Evolutionary conservation across 768 basidiomycete species (phyloP).

Genomic region (Pisolithus sp.): DNA sequence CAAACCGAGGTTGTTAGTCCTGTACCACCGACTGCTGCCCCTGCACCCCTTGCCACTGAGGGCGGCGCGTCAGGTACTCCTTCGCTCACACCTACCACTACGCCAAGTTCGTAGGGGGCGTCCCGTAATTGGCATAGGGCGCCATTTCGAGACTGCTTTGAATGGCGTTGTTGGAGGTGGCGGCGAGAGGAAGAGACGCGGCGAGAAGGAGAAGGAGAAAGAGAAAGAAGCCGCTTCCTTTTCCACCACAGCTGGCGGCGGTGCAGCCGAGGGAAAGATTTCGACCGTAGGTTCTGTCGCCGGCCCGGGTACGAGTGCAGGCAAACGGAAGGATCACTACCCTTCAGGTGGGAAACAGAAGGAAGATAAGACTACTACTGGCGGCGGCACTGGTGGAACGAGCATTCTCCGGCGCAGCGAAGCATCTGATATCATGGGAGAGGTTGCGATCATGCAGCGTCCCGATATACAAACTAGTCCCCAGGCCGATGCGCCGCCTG

Average conservation of each 20-base stretch:
- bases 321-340: background rate
- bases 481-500: background rate
- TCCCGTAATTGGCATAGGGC: slow-evolving; percentile 55
- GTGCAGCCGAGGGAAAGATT: background rate
- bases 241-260: background rate
- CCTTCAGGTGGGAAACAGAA: slow-evolving; percentile 10
- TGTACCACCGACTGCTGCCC: slow-evolving; percentile 1
- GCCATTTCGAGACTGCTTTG: slow-evolving; percentile 70
- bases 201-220: slow-evolving; percentile 19
- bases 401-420: slow-evolving; percentile 24
- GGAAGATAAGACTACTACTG: slow-evolving; percentile 3
- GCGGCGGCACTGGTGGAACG: slow-evolving; percentile 3
- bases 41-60: background rate
- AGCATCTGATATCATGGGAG: slow-evolving; percentile 2
- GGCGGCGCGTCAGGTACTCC: background rate
- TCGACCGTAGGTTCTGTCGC: background rate
- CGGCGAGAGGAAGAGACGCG: slow-evolving; percentile 28
- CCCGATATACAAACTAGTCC: slow-evolving; percentile 3
- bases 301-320: background rate
- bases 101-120: slow-evolving; percentile 37
- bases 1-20: background rate
- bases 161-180: slow-evolving; percentile 42
- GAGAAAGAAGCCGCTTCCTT: slow-evolving; percentile 13
- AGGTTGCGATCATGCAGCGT: slow-evolving; percentile 1
- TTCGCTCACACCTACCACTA: slow-evolving; percentile 9